Conservation (phyloP, 2,329 filamentous ascomycete species). For the Aspergillus cejpii region DNA sequence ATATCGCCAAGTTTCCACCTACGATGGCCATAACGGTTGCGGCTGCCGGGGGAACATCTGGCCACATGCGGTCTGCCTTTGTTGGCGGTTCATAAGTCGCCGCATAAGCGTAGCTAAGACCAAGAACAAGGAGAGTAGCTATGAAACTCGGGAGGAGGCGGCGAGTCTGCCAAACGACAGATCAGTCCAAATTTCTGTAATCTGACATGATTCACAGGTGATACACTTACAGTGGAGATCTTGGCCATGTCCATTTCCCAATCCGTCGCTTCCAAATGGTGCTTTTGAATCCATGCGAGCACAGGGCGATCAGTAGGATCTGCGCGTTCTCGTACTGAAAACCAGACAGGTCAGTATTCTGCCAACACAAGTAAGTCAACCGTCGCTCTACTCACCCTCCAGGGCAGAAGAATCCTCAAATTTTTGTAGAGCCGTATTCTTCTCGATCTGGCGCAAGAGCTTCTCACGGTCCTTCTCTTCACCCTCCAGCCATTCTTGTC, state of each 20-base stretch:
- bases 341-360: constrained; percentile 10
- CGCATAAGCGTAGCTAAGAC: constrained; percentile 41
- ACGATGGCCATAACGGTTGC: constrained; percentile 49
- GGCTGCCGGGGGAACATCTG: constrained; percentile 45
- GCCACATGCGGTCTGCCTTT: constrained; percentile 45
- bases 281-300: constrained; percentile 41
- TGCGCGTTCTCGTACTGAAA: constrained; percentile 33
- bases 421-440: constrained; percentile 33
- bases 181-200: neutral
- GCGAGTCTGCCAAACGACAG: constrained; percentile 26
- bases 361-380: neutral
- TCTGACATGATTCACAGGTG: neutral
- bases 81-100: constrained; percentile 46
- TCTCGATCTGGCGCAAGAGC: constrained; percentile 26
- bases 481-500: constrained; percentile 48
- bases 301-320: constrained; percentile 36
- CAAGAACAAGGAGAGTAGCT: constrained; percentile 35
- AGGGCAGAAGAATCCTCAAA: constrained; percentile 31
- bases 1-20: constrained; percentile 46
- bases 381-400: constrained; percentile 27
- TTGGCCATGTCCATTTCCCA: constrained; percentile 29
- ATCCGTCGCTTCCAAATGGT: constrained; percentile 35
- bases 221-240: constrained; percentile 31
- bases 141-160: constrained; percentile 45
- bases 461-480: constrained; percentile 41